A percentile compares a stretch with the other conserved stretches of the same genome.
These are phyloP conservation scores for Cyberlindnera maritima DNA, from an alignment of 805 yeast species.

Conservation along the genomic window DNA sequence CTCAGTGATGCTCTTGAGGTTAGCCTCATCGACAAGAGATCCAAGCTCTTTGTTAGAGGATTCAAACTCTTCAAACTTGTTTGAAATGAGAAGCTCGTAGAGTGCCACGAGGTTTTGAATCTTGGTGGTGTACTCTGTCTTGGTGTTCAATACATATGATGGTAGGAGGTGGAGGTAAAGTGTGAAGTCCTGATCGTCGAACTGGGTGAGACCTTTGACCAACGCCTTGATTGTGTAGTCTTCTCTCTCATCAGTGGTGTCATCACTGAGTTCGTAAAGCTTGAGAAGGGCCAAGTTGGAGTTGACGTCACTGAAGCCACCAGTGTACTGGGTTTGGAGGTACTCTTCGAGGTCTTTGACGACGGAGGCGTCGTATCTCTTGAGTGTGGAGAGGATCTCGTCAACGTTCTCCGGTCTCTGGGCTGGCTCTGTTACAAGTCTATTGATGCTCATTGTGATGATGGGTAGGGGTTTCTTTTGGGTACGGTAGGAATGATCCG, in stretches of 20 bases:
- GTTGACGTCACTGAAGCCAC: constrained; percentile 36
- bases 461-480: background rate
- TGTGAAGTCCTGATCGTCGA: constrained; percentile 41
- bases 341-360: constrained; percentile 44
- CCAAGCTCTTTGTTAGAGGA: constrained; percentile 23
- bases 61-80: constrained; percentile 21
- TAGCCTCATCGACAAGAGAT: constrained; percentile 17
- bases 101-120: constrained; percentile 25
- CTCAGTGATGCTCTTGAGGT: constrained; percentile 16
- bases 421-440: constrained; percentile 32
- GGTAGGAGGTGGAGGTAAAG: constrained; percentile 45
- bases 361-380: constrained; percentile 43
- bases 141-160: constrained; percentile 31
- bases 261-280: constrained; percentile 37
- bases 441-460: constrained; percentile 27
- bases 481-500: background rate
- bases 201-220: constrained; percentile 39
- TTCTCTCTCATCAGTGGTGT: constrained; percentile 35
- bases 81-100: constrained; percentile 24
- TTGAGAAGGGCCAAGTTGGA: constrained; percentile 47
- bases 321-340: constrained; percentile 36
- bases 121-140: constrained; percentile 26
- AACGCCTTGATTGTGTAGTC: constrained; percentile 37
- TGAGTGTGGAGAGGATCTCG: constrained; percentile 39
- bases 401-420: constrained; percentile 40